These are phyloP conservation scores for Flaveria sonorensis DNA, from an alignment of 129 eudicot genomes.

Conservation along the genomic window DNA sequence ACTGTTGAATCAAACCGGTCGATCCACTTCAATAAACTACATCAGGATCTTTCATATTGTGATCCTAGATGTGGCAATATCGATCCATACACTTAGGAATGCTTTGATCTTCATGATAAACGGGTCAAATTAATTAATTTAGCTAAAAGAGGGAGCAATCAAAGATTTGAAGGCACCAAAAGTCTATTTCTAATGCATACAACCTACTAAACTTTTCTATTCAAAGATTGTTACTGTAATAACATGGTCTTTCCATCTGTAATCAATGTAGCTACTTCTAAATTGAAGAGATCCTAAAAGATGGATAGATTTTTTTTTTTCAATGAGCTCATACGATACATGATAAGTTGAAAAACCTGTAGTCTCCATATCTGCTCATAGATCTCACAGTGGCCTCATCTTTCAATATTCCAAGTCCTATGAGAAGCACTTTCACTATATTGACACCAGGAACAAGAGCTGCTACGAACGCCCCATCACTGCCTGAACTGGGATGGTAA, in stretches of 20 bases:
- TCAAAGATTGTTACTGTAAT: background rate
- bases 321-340: background rate
- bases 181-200: background rate
- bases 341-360: conserved; percentile 47
- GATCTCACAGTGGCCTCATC: conserved; percentile 88
- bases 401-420: conserved; percentile 77
- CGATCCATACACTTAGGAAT: background rate
- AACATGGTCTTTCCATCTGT: background rate
- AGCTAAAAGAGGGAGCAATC: background rate
- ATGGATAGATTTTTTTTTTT: background rate
- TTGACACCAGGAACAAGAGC: conserved; percentile 71
- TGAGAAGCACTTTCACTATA: conserved; percentile 67
- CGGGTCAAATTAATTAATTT: background rate
- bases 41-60: conserved; percentile 11
- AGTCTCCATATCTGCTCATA: conserved; percentile 83
- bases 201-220: background rate
- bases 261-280: background rate
- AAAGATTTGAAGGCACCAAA: background rate
- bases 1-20: no score
- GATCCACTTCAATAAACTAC: no score
- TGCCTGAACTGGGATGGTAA: conserved; percentile 63
- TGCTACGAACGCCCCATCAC: conserved; percentile 70
- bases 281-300: background rate
- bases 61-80: background rate
- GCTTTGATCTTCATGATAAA: background rate